Base-by-base conservation (phyloP, 163 green algal species). In the Chlamydomonas reinhardtii region DNA sequence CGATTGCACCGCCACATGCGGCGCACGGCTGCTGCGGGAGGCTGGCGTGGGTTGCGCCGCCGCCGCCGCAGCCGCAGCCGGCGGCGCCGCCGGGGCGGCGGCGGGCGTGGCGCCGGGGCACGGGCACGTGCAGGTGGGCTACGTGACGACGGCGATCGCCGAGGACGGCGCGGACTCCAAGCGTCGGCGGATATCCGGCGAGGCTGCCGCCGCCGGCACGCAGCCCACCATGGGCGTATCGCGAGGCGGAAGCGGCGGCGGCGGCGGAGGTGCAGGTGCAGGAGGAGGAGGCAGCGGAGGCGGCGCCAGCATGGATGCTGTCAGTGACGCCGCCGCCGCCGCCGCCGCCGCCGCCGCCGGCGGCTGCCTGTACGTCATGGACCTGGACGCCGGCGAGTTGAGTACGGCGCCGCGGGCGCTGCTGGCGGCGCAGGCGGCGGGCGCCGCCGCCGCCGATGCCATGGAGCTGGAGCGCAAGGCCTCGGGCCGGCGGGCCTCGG, bases 351-450 rank as follows among this genome's bases (percentile, higher is more conserved):
- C 17, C 56, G 56, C n/a, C n/a, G n/a, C n/a, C n/a, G n/a, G n/a
- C n/a, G n/a, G n/a, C n/a, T 15, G 22, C 8, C 59, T 65, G 59
- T 65, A 65, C 59, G 59, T 19, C 59, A 65, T 65, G 59, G 59
- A 65, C 59, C 22, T 29, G 17, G 59, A 65, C 2, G 59, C 22
- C 2, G 59, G 24, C 59, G 77, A 85, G 66, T 52, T 85, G 24
- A 85, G 79, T 32, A 85, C 79, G 11, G 79, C 79, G 16, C 79
- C 79, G 32, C 68, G 79, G 24, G 79, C 79, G 79, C 54, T 85
- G 69, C 35, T 85, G 52, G 68, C 68, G 32, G 31, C 25, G 48
- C 79, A 72, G 32, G 27, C 35, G 5, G 62, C 62, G 11, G 62
- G 25, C 48, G 48, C 48, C 48, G 48, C 48, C 48, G 48, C 48